Conservation (phyloP, 352 stramenopile species). For the Globisporangium recalcitrans region DNA sequence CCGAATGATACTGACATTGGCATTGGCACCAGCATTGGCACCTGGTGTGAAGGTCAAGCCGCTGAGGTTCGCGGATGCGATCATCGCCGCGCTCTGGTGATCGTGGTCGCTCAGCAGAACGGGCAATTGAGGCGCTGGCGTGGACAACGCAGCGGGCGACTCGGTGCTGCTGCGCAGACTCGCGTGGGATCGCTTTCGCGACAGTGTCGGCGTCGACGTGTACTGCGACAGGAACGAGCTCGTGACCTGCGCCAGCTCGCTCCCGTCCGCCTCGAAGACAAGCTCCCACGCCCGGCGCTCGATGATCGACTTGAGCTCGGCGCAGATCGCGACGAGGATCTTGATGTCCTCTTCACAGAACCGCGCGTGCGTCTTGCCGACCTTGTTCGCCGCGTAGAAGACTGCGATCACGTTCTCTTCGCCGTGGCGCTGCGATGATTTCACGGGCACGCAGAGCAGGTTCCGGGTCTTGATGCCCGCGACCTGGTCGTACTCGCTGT, state of each 20-base stretch:
- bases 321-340: conserved; percentile 59
- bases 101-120: conserved; percentile 26
- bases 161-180: conserved; percentile 18
- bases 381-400: conserved; percentile 81
- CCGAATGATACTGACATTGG: conserved; percentile 17
- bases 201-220: conserved; percentile 44
- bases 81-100: conserved; percentile 26
- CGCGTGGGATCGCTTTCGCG: conserved; percentile 20
- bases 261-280: conserved; percentile 57
- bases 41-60: no score
- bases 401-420: conserved; percentile 62
- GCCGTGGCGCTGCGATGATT: conserved; percentile 57
- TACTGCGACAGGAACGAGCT: conserved; percentile 75
- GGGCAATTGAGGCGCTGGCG: background rate
- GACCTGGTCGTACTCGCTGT: conserved; percentile 54
- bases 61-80: conserved; percentile 30
- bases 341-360: conserved; percentile 68
- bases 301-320: conserved; percentile 55
- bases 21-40: background rate
- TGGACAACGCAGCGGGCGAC: conserved; percentile 13
- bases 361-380: conserved; percentile 24
- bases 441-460: conserved; percentile 72
- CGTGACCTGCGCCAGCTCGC: conserved; percentile 42
- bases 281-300: conserved; percentile 69
- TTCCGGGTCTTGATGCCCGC: conserved; percentile 57